Base-by-base conservation (phyloP, 805 yeast genomes). In the Candida chauliodis region DNA sequence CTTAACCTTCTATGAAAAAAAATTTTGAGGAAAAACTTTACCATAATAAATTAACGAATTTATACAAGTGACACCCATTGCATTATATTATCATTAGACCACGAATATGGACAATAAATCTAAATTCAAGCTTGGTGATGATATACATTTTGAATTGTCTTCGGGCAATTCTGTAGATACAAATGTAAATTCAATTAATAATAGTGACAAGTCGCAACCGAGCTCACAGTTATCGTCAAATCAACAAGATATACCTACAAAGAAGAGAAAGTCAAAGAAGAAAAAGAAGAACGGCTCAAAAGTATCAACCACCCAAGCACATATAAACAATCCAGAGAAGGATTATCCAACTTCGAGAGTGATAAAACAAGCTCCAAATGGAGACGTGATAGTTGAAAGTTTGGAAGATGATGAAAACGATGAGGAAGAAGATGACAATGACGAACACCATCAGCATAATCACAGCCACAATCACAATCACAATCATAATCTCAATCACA, bases 281-380 rank as follows among this genome's bases (percentile, higher is more conserved):
- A n/a, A n/a, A n/a, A 61, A 56, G 42, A 65, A 58, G 51, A 58
- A 51, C 44, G 53, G 50, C 44, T 35, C 35, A 16, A 50, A 45
- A 33, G 16, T 31, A 33, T 14, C 43, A 11, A 31, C 49, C 3
- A 36, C 52, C 40, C 62, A 72, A 30, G 78, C 76, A 2, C 70
- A 77, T 33, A 48, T 79, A 18, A 73, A 71, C 50, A 68, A 79
- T 48, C 77, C 81, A 10, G 67, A 71, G 27, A 71, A 75, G 24
- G 87, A 81, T 11, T 84, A 84, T 51, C 93, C 93, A 2, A 71
- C 75, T 10, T 81, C 89, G 7, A 59, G 93, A 40, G 79, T 84
- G 4, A 78, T 84, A 32, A 81, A 77, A 47, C 79, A 81, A 48
- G 84, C 76, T 3, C 73, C 81, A 3, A 82, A 84, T 54, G 95